Evolutionary conservation across 495 filamentous ascomycete species (phyloP).

Genomic region (Penicillium crystallinum): DNA sequence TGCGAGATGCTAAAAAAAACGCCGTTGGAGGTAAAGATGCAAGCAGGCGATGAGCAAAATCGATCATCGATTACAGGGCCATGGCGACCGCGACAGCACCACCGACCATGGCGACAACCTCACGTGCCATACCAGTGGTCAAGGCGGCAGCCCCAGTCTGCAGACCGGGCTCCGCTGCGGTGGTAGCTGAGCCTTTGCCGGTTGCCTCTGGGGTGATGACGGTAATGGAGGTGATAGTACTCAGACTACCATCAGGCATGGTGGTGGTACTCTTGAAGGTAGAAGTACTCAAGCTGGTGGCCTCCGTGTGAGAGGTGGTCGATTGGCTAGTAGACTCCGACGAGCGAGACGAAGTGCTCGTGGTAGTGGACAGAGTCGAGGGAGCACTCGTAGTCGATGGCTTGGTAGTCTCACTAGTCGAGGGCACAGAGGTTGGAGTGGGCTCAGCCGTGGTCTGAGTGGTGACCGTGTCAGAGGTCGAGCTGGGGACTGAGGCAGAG

Average conservation of each 20-base stretch:
- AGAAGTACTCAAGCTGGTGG: constrained; percentile 27
- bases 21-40: constrained; percentile 5
- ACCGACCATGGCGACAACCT: constrained; percentile 42
- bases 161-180: constrained; percentile 30
- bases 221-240: constrained; percentile 45
- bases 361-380: constrained; percentile 38
- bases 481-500: constrained; percentile 4
- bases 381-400: constrained; percentile 34
- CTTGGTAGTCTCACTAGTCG: constrained; percentile 4
- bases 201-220: constrained; percentile 35
- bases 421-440: constrained; percentile 9
- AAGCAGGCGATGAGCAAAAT: not conserved
- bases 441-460: constrained; percentile 10
- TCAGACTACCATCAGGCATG: constrained; percentile 62
- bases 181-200: constrained; percentile 15
- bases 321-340: constrained; percentile 20
- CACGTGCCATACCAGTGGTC: constrained; percentile 28
- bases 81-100: constrained; percentile 38
- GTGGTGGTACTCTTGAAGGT: constrained; percentile 51
- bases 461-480: not conserved
- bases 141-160: constrained; percentile 38
- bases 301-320: constrained; percentile 27
- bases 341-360: constrained; percentile 29
- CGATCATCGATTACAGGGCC: constrained; percentile 23
- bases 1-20: constrained; percentile 10